These are phyloP conservation scores for Mycena rebaudengoi DNA, from an alignment of 768 basidiomycete species.

Conservation along the genomic window DNA sequence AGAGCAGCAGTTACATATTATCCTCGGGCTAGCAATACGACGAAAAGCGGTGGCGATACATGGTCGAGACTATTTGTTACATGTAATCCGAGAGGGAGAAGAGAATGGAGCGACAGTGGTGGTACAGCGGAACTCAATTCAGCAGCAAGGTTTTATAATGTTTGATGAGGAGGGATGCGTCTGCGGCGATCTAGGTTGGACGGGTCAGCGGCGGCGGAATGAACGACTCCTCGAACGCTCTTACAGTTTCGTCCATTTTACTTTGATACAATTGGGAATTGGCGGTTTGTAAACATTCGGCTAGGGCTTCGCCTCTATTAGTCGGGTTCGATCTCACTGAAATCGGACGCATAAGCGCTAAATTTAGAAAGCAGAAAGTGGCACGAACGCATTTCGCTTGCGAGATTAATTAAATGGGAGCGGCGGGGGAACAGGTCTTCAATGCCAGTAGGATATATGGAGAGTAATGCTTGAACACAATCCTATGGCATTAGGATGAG, in stretches of 20 bases:
- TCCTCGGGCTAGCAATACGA: conserved; percentile 6
- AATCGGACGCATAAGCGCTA: neutral
- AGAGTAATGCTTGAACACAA: conserved; percentile 30
- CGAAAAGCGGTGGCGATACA: neutral
- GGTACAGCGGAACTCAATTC: neutral
- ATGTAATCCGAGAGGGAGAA: neutral
- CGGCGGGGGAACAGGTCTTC: conserved; percentile 46
- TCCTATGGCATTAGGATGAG: conserved; percentile 25
- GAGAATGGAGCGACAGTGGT: neutral
- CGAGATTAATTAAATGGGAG: conserved; percentile 41
- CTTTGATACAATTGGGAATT: conserved; percentile 43
- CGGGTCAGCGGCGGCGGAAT: neutral
- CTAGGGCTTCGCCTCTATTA: conserved; percentile 39
- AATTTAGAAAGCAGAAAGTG: neutral
- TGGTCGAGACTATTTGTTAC: too few relatives aligned
- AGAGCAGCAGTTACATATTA: conserved; percentile 16
- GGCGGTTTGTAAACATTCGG: conserved; percentile 42
- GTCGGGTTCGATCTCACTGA: conserved; percentile 39
- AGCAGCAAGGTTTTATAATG: conserved; percentile 33
- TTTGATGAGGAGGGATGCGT: conserved; percentile 34
- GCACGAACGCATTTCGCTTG: conserved; percentile 48
- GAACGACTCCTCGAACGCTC: neutral
- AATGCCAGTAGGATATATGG: conserved; percentile 37
- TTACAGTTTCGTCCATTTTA: conserved; percentile 46
- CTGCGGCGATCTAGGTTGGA: conserved; percentile 25